Base-by-base conservation (phyloP, 495 filamentous ascomycete species). In the Hypoxylon trugodes region DNA sequence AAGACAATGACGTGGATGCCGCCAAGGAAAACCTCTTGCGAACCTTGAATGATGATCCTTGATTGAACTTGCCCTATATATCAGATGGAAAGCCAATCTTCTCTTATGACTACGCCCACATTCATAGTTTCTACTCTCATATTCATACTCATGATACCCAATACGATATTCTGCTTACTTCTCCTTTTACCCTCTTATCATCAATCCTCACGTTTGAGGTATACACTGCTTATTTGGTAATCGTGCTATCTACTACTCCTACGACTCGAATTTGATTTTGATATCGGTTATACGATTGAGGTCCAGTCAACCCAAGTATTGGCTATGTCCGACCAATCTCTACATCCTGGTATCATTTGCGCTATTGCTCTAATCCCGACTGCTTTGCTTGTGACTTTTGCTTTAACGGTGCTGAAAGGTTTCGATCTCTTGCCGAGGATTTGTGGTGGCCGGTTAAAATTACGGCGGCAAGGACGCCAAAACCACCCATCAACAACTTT, bases 11-110 rank as follows among this genome's bases (percentile, higher is more conserved):
- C 12, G 62, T 90, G 32, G 77, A 76, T 16, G 79, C 77, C 3
- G 72, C 87, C 32, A 90, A 87, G 67, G 82, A 87, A 37, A 87
- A 82, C 54, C 81, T 90, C 26, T 72, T 81, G 45, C 79, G 82
- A 41, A 83, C 81, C 47, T 60, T 84, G 45, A 80, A 82, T 42
- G 65, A 45, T 18, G 47, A 53, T 42, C 50, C 59, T 41, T 69
- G 35, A 72, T 30, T 40, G 43, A 22, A 21, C 42, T 37, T 59
- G 37, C 56, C 35, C 21, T 45, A 35, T 49, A 56, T 36, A 28
- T 32, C n/a, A 40, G 30, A 36, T 46, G 47, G 61, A 65, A 53
- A 59, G 49, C 18, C 22, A 41, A 52, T 58, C 51, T 49, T 45
- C 21, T 18, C n/a, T n/a, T n/a, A n/a, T n/a, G n/a, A n/a, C n/a